phyloP scores from a whole-genome alignment of 75 land plant genomes.

The Adiantum capillusveneris region DNA sequence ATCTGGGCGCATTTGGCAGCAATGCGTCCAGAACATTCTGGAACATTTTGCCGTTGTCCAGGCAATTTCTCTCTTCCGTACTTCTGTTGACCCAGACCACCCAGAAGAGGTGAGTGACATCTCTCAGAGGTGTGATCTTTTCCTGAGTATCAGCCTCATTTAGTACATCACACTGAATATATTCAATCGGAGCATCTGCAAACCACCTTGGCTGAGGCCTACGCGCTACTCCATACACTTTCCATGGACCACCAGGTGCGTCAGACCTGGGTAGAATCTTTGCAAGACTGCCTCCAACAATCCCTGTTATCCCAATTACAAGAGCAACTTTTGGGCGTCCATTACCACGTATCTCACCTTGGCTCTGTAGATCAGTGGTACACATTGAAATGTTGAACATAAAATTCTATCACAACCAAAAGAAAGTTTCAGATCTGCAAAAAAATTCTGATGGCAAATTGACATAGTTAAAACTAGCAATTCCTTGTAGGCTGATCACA shows the following conservation, averaged over 20 bases:
- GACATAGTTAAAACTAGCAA: not conserved
- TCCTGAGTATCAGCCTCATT: slow-evolving; percentile 22
- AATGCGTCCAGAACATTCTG: slow-evolving; percentile 53
- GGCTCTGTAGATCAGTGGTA: not conserved
- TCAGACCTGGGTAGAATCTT: slow-evolving; percentile 56
- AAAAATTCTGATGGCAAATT: not conserved
- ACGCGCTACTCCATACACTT: slow-evolving; percentile 62
- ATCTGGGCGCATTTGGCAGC: slow-evolving; percentile 29
- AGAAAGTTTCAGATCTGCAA: not conserved
- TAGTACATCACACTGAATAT: slow-evolving; percentile 54
- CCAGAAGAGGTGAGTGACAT: slow-evolving; percentile 83
- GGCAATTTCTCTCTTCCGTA: slow-evolving; percentile 35
- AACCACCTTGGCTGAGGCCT: slow-evolving; percentile 28
- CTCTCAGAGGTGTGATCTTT: slow-evolving; percentile 40
- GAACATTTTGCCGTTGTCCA: slow-evolving; percentile 48
- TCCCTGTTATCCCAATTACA: slow-evolving; percentile 50
- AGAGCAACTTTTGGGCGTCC: slow-evolving; percentile 8
- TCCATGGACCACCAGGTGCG: slow-evolving; percentile 75
- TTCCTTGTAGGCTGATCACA: not conserved
- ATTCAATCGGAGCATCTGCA: slow-evolving; percentile 22
- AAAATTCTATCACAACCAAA: too few relatives aligned
- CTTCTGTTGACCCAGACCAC: slow-evolving; percentile 56
- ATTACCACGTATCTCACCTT: not conserved
- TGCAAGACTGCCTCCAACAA: slow-evolving; percentile 63
- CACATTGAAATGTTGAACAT: too few relatives aligned